Evolutionary conservation across 495 filamentous ascomycete genomes (phyloP).

Genomic region (Pyrenula massariospora): DNA sequence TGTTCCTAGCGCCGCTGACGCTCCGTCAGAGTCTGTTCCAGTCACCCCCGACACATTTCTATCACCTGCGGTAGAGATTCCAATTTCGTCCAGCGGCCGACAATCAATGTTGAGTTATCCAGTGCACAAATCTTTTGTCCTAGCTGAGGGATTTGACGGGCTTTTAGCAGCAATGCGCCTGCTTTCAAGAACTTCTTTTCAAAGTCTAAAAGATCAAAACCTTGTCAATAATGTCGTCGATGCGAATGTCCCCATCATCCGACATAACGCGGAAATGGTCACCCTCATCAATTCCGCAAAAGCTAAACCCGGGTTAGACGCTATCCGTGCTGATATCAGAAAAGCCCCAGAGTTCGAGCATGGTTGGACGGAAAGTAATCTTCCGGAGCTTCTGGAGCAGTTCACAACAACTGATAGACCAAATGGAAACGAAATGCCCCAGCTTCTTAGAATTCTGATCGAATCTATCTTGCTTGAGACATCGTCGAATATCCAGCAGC

Average conservation of each 20-base stretch:
- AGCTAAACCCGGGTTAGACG: slow-evolving; percentile 45
- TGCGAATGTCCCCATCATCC: slow-evolving; percentile 25
- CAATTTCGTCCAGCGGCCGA: slow-evolving; percentile 44
- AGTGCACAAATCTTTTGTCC: slow-evolving; percentile 71
- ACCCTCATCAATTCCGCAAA: slow-evolving; percentile 41
- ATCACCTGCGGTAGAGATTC: slow-evolving; percentile 60
- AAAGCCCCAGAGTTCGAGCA: slow-evolving; percentile 62
- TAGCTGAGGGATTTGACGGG: slow-evolving; percentile 53
- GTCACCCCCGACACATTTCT: slow-evolving; percentile 44
- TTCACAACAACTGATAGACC: slow-evolving; percentile 38
- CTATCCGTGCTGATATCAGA: slow-evolving; percentile 53
- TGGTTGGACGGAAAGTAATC: slow-evolving; percentile 58
- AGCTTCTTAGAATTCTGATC: slow-evolving; percentile 52
- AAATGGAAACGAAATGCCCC: slow-evolving; percentile 37
- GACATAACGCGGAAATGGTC: slow-evolving; percentile 13
- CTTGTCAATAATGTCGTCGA: slow-evolving; percentile 46
- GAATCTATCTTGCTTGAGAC: slow-evolving; percentile 49
- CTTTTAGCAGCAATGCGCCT: slow-evolving; percentile 37
- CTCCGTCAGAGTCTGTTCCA: slow-evolving; percentile 19
- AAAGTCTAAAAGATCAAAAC: slow-evolving; percentile 15
- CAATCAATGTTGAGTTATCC: slow-evolving; percentile 62
- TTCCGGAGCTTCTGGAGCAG: slow-evolving; percentile 58
- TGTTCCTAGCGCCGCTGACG: slow-evolving; percentile 23
- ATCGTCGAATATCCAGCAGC: slow-evolving; percentile 20
- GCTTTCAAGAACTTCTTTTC: slow-evolving; percentile 21